phyloP scores from a whole-genome alignment of 129 eudicot genomes.

The Flaveria trinervia region DNA sequence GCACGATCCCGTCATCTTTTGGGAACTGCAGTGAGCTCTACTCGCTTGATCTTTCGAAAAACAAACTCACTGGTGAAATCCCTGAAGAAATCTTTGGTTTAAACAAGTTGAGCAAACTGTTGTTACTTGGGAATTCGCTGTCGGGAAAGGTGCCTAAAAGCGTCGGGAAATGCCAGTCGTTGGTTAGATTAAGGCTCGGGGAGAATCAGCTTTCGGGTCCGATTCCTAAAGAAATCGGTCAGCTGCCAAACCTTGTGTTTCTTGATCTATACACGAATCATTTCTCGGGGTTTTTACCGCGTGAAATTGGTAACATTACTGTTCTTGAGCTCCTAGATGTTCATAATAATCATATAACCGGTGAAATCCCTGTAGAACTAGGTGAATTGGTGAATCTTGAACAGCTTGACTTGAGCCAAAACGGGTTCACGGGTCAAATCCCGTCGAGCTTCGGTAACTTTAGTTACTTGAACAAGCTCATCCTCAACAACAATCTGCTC shows the following conservation, averaged over 20 bases:
- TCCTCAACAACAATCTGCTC: slow-evolving; percentile 72
- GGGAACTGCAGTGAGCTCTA: slow-evolving; percentile 85
- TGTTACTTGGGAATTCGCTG: slow-evolving; percentile 76
- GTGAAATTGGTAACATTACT: slow-evolving; percentile 64
- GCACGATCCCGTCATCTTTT: slow-evolving; percentile 69
- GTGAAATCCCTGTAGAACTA: slow-evolving; percentile 66
- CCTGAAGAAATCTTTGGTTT: slow-evolving; percentile 79
- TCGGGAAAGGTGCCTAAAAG: slow-evolving; percentile 61
- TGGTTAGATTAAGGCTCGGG: slow-evolving; percentile 84
- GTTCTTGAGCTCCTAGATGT: slow-evolving; percentile 92
- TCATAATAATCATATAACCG: slow-evolving; percentile 78
- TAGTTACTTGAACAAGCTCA: slow-evolving; percentile 88
- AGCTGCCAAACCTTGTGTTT: slow-evolving; percentile 87
- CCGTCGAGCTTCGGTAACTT: slow-evolving; percentile 84
- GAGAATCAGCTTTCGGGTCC: slow-evolving; percentile 87
- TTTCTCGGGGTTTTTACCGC: slow-evolving; percentile 76
- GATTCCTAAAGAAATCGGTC: slow-evolving; percentile 88
- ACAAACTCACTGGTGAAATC: slow-evolving; percentile 79
- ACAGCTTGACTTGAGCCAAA: slow-evolving; percentile 92
- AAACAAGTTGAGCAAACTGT: slow-evolving; percentile 76
- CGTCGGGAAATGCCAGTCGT: slow-evolving; percentile 72
- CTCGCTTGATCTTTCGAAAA: slow-evolving; percentile 77
- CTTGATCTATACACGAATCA: slow-evolving; percentile 87
- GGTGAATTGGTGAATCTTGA: slow-evolving; percentile 82
- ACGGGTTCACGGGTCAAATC: slow-evolving; percentile 73